A percentile compares a stretch with the other conserved stretches of the same genome.
phyloP scores from a whole-genome alignment of 78 protist species.

The Isochrysis galbana region DNA sequence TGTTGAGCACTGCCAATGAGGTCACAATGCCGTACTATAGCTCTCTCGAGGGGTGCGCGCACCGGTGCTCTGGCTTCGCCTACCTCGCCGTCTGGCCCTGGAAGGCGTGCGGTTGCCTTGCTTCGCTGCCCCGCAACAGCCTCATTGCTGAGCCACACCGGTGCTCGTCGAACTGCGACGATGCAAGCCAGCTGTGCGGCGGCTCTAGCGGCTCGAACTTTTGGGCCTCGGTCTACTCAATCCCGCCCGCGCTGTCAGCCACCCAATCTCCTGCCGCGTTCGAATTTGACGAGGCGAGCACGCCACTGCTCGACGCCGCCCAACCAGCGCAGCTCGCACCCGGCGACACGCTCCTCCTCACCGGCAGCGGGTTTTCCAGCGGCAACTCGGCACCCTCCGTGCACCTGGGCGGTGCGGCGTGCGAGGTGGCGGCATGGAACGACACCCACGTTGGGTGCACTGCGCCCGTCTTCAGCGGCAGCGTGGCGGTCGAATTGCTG shows the following conservation, averaged over 20 bases:
- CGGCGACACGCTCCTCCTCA: neutral
- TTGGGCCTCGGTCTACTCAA: neutral
- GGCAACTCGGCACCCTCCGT: neutral
- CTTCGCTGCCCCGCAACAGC: neutral
- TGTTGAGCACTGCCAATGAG: neutral
- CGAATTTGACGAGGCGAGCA: neutral
- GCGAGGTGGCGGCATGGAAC: neutral
- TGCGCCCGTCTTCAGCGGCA: neutral
- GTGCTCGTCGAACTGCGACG: neutral
- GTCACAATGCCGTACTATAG: neutral
- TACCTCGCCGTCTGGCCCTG: neutral
- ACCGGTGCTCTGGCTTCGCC: neutral
- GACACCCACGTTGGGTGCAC: neutral
- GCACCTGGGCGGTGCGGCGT: neutral
- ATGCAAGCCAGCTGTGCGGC: neutral
- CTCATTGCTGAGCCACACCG: neutral
- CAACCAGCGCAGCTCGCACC: neutral
- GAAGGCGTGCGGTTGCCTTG: neutral
- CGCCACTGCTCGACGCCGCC: neutral
- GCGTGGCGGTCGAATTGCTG: neutral
- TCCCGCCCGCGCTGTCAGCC: neutral
- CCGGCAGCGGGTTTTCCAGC: neutral
- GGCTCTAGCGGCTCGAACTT: neutral
- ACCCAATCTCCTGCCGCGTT: neutral
- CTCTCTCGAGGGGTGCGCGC: neutral